Evolutionary conservation across 768 basidiomycete species (phyloP).

Genomic region (Lepiota venenata): DNA sequence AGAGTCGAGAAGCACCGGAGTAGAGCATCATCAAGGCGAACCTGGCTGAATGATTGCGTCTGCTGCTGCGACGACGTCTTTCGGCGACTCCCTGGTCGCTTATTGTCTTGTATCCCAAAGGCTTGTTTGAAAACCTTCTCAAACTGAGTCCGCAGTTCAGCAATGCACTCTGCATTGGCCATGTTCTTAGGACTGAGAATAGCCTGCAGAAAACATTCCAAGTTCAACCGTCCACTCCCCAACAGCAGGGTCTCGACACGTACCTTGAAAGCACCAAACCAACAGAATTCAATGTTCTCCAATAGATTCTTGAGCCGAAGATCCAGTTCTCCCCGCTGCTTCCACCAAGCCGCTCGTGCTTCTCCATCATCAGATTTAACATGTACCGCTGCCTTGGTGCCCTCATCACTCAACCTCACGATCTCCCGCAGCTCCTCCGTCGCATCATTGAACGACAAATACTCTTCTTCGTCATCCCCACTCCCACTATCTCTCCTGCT

Average conservation of each 20-base stretch:
- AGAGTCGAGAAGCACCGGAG: conserved; percentile 84
- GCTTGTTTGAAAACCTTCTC: conserved; percentile 74
- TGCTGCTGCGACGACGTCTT: conserved; percentile 31
- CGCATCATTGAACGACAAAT: conserved; percentile 75
- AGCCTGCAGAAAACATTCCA: conserved; percentile 39
- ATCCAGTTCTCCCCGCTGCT: conserved; percentile 72
- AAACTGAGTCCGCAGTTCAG: conserved; percentile 60
- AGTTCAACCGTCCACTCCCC: background rate
- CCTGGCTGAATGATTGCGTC: conserved; percentile 33
- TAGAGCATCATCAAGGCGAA: conserved; percentile 69
- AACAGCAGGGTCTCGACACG: conserved; percentile 11
- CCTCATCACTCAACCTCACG: conserved; percentile 72
- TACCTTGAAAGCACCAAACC: conserved; percentile 98
- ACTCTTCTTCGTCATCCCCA: conserved; percentile 62
- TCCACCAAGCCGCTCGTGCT: conserved; percentile 84
- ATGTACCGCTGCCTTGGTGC: conserved; percentile 66
- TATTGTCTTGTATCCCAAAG: conserved; percentile 61
- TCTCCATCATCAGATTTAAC: conserved; percentile 66
- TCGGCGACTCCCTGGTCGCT: conserved; percentile 33
- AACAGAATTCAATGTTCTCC: conserved; percentile 89
- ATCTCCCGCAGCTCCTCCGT: conserved; percentile 75
- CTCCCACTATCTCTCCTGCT: conserved; percentile 73
- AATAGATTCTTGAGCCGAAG: conserved; percentile 68
- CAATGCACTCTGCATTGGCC: conserved; percentile 41
- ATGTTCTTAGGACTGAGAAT: conserved; percentile 51